These are phyloP conservation scores for Populus simonii DNA, from an alignment of 345 rosid species.

Conservation along the genomic window DNA sequence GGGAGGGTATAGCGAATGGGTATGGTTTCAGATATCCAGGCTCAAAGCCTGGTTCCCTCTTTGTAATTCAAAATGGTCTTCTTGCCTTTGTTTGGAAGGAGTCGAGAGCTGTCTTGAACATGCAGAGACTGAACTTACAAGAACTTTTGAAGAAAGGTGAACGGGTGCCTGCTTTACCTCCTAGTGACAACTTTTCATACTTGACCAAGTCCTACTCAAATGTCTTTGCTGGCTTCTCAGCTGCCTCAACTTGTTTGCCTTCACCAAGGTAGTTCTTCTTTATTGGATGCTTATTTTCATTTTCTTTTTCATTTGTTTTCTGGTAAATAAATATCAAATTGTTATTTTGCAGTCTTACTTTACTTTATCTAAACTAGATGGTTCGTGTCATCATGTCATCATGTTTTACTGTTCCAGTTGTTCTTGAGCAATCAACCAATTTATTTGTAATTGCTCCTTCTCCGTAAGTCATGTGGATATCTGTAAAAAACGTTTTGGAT, in stretches of 20 bases:
- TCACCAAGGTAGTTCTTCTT: slow-evolving; percentile 47
- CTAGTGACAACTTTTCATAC: slow-evolving; percentile 65
- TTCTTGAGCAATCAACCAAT: not conserved
- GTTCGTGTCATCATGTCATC: not conserved
- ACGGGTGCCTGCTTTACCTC: slow-evolving; percentile 55
- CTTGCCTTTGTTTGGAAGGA: slow-evolving; percentile 89
- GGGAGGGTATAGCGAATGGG: slow-evolving; percentile 83
- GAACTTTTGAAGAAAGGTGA: slow-evolving; percentile 78
- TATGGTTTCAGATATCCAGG: slow-evolving; percentile 93
- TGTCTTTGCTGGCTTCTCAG: slow-evolving; percentile 61
- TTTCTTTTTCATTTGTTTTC: not conserved
- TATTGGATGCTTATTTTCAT: not conserved
- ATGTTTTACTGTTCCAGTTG: not conserved
- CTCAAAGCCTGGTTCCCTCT: slow-evolving; percentile 79
- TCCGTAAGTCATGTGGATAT: not conserved
- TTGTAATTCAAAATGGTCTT: slow-evolving; percentile 53
- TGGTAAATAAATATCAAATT: not conserved
- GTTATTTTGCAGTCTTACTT: not conserved
- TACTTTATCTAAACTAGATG: not conserved
- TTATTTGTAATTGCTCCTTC: not conserved
- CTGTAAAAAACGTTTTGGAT: not conserved
- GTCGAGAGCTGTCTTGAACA: slow-evolving; percentile 59
- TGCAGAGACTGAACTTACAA: slow-evolving; percentile 66
- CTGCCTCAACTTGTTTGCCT: slow-evolving; percentile 32
- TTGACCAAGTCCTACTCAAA: slow-evolving; percentile 78